Evolutionary conservation across 768 basidiomycete genomes (phyloP).

Genomic region (Suillus sp.): DNA sequence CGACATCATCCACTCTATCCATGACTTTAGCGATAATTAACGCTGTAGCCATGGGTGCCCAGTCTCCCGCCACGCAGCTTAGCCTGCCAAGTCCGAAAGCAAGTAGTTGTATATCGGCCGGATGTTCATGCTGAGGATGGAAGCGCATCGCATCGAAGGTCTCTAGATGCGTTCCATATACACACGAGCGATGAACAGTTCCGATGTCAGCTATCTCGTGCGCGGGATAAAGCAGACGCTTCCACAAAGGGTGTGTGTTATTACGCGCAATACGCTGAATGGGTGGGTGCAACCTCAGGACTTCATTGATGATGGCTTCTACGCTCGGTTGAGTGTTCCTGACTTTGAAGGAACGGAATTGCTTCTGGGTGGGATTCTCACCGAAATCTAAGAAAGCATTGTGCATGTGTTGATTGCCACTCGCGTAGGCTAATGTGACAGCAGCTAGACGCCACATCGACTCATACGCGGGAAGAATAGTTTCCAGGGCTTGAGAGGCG

Average conservation of each 20-base stretch:
- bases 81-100: constrained; percentile 48
- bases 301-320: constrained; percentile 30
- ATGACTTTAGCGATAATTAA: constrained; percentile 48
- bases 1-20: constrained; percentile 34
- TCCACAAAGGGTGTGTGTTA: constrained; percentile 15
- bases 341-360: constrained; percentile 20
- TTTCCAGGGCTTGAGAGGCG: constrained; percentile 41
- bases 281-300: constrained; percentile 32
- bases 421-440: constrained; percentile 40
- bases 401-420: constrained; percentile 24
- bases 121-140: constrained; percentile 30
- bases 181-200: constrained; percentile 14
- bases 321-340: constrained; percentile 21
- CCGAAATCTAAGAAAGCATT: constrained; percentile 41
- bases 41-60: constrained; percentile 55
- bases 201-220: constrained; percentile 30
- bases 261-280: constrained; percentile 19
- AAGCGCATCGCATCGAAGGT: constrained; percentile 48
- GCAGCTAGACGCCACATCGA: constrained; percentile 65
- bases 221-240: constrained; percentile 16
- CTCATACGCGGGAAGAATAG: constrained; percentile 62
- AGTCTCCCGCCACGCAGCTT: constrained; percentile 44
- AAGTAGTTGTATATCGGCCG: constrained; percentile 26
- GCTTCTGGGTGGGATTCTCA: constrained; percentile 26
- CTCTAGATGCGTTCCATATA: constrained; percentile 36